Base-by-base conservation (phyloP, 495 filamentous ascomycete genomes). In the Cryomyces minteri region DNA sequence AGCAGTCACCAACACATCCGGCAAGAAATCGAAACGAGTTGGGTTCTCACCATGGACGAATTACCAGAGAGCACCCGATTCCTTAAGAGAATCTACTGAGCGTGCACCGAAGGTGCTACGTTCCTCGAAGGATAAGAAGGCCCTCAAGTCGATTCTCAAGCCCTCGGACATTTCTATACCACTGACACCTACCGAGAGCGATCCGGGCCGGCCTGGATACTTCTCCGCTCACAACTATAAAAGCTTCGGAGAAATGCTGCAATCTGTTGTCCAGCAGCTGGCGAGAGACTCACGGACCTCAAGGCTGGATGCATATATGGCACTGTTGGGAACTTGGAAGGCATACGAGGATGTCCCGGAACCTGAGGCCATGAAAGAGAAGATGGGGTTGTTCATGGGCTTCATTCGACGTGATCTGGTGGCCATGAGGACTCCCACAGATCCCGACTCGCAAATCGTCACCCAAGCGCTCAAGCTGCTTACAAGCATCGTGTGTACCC, bases 81-180 rank as follows among this genome's bases (percentile, higher is more conserved):
- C 18, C 2, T 25, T 25, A 25, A 25, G 18, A 25, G 18, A 25
- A 25, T 5, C 58, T 61, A 3, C 61, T 62, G 36, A 56, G 60
- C 32, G 71, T 50, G 57, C 66, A 51, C 71, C 51, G 50, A 66
- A 68, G 50, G 58, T 53, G 41, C 61, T 67, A 30, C 73, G 69
- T 29, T 72, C 76, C 4, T 77, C 80, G 30, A 75, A 70, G 54
- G 70, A 78, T 43, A 68, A 67, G 32, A 84, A 79, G 55, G 74
- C 82, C 9, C 53, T 74, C 28, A 94, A 88, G 55, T 88, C 87
- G 2, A 95, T 98, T 45, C 71, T 98, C 41, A 98, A 96, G 60
- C 56, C 69, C 14, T 67, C 60, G 30, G 51, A 70, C 64, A 48
- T 70, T 64, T 1, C 56, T 63, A 47, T 58, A 67, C 52, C 58